A percentile compares a stretch with the other conserved stretches of the same genome.
Conservation (phyloP, 345 rosid species). For the Triadica sebifera region DNA sequence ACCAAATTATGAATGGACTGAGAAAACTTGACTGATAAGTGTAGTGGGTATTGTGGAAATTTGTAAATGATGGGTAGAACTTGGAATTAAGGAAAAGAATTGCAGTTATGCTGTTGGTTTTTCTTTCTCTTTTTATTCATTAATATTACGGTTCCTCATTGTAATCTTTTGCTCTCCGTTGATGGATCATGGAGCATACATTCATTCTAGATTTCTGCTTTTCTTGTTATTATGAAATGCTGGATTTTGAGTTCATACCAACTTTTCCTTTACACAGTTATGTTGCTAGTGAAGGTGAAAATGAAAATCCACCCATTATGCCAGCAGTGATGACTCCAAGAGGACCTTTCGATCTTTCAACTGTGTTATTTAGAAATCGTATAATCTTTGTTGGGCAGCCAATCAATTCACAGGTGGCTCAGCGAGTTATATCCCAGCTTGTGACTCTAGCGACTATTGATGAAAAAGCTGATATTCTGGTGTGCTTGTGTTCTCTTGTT, state of each 20-base stretch:
- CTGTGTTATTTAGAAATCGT: slow-evolving; percentile 76
- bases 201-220: slow-evolving; percentile 6
- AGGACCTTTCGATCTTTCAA: slow-evolving; percentile 84
- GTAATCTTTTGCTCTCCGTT: not conserved
- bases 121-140: not conserved
- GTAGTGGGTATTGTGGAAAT: not conserved
- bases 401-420: slow-evolving; percentile 80
- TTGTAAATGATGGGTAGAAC: not conserved
- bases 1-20: not conserved
- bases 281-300: slow-evolving; percentile 51
- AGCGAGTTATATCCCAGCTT: slow-evolving; percentile 87
- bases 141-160: not conserved
- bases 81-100: slow-evolving; percentile 1
- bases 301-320: slow-evolving; percentile 82
- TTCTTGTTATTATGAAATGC: not conserved
- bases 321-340: slow-evolving; percentile 87
- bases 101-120: not conserved
- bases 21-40: not conserved
- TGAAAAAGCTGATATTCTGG: slow-evolving; percentile 88
- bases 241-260: slow-evolving; percentile 11
- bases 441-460: slow-evolving; percentile 84
- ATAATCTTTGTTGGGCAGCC: slow-evolving; percentile 89
- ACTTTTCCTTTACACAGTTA: slow-evolving; percentile 30
- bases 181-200: not conserved
- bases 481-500: slow-evolving; percentile 22